A percentile compares a stretch with the other conserved stretches of the same genome.
phyloP scores from a whole-genome alignment of 805 yeast genomes.

The Kazachstania africana region DNA sequence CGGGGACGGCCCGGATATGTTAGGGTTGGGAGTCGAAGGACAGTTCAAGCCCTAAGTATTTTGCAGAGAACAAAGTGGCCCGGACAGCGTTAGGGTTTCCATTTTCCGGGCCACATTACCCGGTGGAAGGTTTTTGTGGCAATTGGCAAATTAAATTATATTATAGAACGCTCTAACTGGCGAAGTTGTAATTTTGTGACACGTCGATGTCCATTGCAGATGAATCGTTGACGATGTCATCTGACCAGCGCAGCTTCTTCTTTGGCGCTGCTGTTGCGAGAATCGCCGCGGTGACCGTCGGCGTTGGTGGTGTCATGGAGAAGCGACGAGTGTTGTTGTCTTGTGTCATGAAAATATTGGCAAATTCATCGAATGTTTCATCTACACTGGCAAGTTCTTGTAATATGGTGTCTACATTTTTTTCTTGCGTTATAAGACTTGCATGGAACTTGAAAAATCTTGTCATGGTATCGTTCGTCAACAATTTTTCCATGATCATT shows the following conservation, averaged over 20 bases:
- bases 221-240: no score
- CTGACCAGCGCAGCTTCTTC: no score
- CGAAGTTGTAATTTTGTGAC: constrained; percentile 3
- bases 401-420: constrained; percentile 14
- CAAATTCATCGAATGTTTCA: constrained; percentile 28
- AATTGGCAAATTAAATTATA: not conserved
- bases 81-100: no score
- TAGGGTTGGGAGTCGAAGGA: no score
- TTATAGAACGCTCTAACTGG: constrained; percentile 3
- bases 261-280: no score
- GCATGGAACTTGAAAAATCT: constrained; percentile 16
- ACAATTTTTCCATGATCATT: constrained; percentile 39
- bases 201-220: not conserved
- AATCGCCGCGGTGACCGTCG: not conserved
- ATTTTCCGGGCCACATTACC: no score
- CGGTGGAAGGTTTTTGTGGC: no score
- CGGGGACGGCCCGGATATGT: no score
- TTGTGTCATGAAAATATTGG: constrained; percentile 6
- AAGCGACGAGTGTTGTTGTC: constrained; percentile 3
- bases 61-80: no score
- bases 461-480: constrained; percentile 16
- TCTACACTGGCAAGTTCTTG: constrained; percentile 25
- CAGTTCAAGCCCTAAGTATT: no score
- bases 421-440: constrained; percentile 9
- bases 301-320: constrained; percentile 3